Base-by-base conservation (phyloP, 768 basidiomycete species). In the Suillus luteus region DNA sequence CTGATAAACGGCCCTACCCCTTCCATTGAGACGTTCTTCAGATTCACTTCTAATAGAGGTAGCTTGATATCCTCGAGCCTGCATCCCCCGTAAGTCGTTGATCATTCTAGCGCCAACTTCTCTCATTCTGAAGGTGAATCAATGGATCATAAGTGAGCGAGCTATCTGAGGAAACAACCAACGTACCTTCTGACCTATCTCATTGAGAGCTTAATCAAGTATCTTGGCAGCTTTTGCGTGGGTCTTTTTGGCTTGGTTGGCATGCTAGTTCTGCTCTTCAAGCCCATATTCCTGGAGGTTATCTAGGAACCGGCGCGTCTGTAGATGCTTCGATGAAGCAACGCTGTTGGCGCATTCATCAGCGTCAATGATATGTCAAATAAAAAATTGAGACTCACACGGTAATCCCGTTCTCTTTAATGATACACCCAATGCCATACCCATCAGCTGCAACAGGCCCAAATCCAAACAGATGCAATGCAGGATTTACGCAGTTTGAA, bases 381-480 rank as follows among this genome's bases (percentile, higher is more conserved):
- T 31, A 31, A 48, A 64, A 55, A 55, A 65, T 40, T 55, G 48
- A 15, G 41, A 27, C 88, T 31, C 75, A 92, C 90, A 97, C 81
- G 19, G 91, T 93, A 59, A 96, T 84, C 2, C 89, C 90, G 66
- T 96, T 3, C 67, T 97, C 95, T 77, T 98, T 99, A 82, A 99
- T 98, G 75, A 99, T 99, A 72, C 98, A 99, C n/a, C 96, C 96
- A 65, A 98, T 90, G 5, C 96, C 96, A 71, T 94, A 96, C 1
- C 96, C 96, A 68, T 97, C 95, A 22, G 92, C 91, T 2, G 95
- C 92, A 63, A 96, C 95, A 3, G 96, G 94, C 0, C 96, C 96
- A 71, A 98, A 99, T 8, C 96, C 96, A 67, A 97, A 96, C 64
- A 96, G 76, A 37, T 94, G 80, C 72, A 97, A 76, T 9, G 95